These are phyloP conservation scores for Astragalus membranaceus DNA, from an alignment of 306 rosid species.

Conservation along the genomic window DNA sequence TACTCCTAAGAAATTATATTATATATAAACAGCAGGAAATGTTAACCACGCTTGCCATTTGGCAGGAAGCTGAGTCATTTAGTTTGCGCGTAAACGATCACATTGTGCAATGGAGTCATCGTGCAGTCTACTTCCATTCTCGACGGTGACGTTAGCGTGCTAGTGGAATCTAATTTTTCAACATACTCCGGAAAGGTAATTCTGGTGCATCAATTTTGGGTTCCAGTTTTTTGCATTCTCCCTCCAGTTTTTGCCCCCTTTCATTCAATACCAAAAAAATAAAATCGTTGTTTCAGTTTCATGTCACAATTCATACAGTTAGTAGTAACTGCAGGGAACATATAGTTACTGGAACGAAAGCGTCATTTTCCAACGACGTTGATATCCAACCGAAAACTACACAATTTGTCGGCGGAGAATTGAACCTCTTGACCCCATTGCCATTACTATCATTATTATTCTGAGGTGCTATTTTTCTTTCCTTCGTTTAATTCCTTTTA, in stretches of 20 bases:
- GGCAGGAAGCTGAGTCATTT: not conserved
- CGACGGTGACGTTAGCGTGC: not conserved
- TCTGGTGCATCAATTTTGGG: no score
- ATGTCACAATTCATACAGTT: not conserved
- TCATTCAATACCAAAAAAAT: no score
- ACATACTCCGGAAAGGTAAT: no score
- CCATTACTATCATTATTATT: conserved; percentile 16
- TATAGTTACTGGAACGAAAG: not conserved
- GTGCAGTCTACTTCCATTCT: conserved; percentile 22
- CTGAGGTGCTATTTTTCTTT: not conserved
- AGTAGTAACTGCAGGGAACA: not conserved
- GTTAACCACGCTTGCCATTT: not conserved
- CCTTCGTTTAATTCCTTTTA: not conserved
- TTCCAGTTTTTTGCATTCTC: no score
- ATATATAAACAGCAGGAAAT: no score
- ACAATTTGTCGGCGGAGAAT: not conserved
- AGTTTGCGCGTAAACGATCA: not conserved
- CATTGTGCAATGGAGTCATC: conserved; percentile 17
- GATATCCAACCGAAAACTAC: conserved; percentile 5
- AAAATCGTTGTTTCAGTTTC: not conserved
- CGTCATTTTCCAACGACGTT: conserved; percentile 5
- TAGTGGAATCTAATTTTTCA: no score
- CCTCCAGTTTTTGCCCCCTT: not conserved
- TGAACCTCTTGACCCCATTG: conserved; percentile 24
- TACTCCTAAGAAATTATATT: no score